Evolutionary conservation across 2,329 filamentous ascomycete genomes (phyloP).

Genomic region (Aspergillus sp.): DNA sequence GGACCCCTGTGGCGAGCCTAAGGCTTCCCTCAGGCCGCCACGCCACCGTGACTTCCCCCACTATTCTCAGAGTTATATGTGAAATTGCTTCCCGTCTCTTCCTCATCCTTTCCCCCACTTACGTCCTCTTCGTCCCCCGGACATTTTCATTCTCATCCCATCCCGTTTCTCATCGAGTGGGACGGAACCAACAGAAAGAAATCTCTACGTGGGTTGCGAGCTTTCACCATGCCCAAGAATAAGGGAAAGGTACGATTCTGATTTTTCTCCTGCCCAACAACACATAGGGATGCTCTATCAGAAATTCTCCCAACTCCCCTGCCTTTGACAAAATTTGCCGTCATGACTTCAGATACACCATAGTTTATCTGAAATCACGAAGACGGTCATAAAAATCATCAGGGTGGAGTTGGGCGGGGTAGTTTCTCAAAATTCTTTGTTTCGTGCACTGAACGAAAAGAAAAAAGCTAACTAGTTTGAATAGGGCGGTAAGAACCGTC

Average conservation of each 20-base stretch:
- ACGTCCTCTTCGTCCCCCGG: constrained; percentile 11
- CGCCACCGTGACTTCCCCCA: constrained; percentile 14
- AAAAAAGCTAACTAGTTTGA: constrained; percentile 24
- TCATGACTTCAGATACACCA: no score
- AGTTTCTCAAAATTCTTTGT: neutral
- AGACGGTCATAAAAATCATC: neutral
- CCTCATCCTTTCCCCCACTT: constrained; percentile 18
- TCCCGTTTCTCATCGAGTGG: constrained; percentile 7
- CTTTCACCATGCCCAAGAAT: constrained; percentile 86
- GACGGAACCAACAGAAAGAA: constrained; percentile 10
- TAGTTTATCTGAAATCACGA: neutral
- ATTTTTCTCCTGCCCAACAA: constrained; percentile 17
- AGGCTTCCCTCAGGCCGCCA: constrained; percentile 27
- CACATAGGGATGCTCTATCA: neutral
- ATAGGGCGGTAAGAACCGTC: constrained; percentile 96
- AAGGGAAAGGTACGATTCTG: constrained; percentile 83
- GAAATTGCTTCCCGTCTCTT: constrained; percentile 19
- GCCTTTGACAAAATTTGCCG: no score
- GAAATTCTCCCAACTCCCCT: no score
- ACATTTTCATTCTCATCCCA: constrained; percentile 9
- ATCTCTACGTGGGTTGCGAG: constrained; percentile 20
- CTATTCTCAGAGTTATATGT: constrained; percentile 10
- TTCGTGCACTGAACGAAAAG: neutral
- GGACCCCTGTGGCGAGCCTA: constrained; percentile 17
- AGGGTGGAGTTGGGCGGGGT: neutral